Base-by-base conservation (phyloP, 805 yeast genomes). In the Zygotorulaspora florentina region DNA sequence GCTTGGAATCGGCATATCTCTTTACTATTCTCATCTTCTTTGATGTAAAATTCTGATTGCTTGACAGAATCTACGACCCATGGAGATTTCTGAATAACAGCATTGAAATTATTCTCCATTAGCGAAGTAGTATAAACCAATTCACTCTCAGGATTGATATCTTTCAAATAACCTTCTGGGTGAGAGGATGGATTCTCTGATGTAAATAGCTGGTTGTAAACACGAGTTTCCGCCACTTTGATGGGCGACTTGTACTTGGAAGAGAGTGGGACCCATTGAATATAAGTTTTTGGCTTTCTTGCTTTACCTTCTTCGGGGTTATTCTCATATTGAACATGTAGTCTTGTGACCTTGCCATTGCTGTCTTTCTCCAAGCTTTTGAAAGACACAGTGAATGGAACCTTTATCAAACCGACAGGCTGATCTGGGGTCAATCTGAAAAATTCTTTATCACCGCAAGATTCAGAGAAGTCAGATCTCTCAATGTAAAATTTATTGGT, bases 1-100 rank as follows among this genome's bases (percentile, higher is more conserved):
- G 96, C 99, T 73, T 93, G 99, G 88, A 93, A 93, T 68, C 99
- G 80, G 27, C 87, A 88, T n/a, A 90, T 78, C 66, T 90, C 95
- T 38, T 81, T 79, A 52, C 74, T 69, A 28, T 75, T 75, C 33
- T 68, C 68, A 49, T 76, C 75, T 65, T 93, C 97, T 55, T 77
- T 74, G 54, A 89, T 84, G 61, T 73, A 68, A 64, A 88, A 87
- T 52, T 83, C 83, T 33, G 76, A 71, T 41, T 80, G 75, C 33
- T 75, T 74, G 27, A 76, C 74, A 25, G 82, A 75, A 33, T 72
- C 74, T 57, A 80, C 70, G 54, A 81, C 81, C 81, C 91, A 79
- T 48, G 97, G 97, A 20, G 91, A 81, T 54, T 77, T 80, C 49
- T 67, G 65, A 56, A 78, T 70, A 45, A 93, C 79, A 43, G 85